Conservation (phyloP, 129 eudicot species). For the Chrysanthemum lavandulifolium region DNA sequence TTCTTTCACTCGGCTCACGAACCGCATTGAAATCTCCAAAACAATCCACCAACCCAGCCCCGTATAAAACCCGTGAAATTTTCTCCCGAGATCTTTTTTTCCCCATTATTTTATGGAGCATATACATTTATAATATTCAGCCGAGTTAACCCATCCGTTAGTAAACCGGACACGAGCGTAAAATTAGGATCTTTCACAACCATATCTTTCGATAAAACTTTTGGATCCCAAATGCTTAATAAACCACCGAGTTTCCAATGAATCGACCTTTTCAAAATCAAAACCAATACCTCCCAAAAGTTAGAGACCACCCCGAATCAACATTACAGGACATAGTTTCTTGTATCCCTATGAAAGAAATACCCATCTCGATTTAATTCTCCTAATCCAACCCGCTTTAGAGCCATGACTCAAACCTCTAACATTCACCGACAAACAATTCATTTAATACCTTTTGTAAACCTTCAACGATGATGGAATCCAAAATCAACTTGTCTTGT, state of each 20-base stretch:
- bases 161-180: neutral
- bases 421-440: neutral
- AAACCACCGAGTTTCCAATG: neutral
- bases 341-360: neutral
- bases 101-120: neutral
- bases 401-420: neutral
- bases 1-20: neutral
- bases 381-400: neutral
- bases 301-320: neutral
- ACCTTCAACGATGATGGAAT: neutral
- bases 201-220: neutral
- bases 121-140: neutral
- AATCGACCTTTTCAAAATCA: neutral
- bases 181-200: too few relatives aligned
- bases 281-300: neutral
- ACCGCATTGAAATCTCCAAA: neutral
- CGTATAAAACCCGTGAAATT: neutral
- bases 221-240: neutral
- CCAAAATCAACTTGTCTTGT: neutral
- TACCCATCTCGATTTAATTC: neutral
- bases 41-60: neutral
- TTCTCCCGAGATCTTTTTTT: neutral
- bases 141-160: neutral
- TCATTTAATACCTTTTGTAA: neutral
- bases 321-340: neutral